Base-by-base conservation (phyloP, 129 eudicot genomes). In the Saposhnikovia divaricata region DNA sequence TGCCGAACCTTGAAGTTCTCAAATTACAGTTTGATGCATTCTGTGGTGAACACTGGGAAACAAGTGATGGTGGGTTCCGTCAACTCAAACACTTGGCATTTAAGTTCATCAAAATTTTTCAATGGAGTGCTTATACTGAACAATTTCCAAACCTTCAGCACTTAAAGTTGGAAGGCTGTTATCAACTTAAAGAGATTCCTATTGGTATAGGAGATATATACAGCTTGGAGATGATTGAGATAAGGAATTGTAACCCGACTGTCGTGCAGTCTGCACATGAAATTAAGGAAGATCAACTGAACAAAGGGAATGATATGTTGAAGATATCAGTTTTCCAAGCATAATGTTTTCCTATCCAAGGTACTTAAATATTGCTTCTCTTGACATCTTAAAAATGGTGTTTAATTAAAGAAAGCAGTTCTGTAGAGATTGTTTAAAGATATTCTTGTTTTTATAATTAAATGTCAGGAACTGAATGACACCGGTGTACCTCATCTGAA, bases 1-100 rank as follows among this genome's bases (percentile, higher is more conserved):
- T 85, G 23, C 82, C 69, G 13, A 78, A 74, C 13, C 85, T 85
- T 50, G 47, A 77, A 25, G 80, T 77, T 73, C 85, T 85, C 43
- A 85, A 85, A 74, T 39, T 81, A 34, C 31, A 45, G 14, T 14
- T 0, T 6, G 6, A 21, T 2, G 75, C 87, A 31, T 85, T 47
- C 75, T n/a, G 1, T 1, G 85, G 85, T 0, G 42, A 74, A 27
- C 37, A 1, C 42, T 85, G 85, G 87, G 80, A 77, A 2, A 73
- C 78, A 21, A 77, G 13, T 23, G 85, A 85, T 19, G 87, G 77
- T 0, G 78, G 75, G 34, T 85, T 85, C 61, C 77, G 14, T 38
- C 4, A 68, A 10, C 81, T 85, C 37, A 72, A 77, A 10, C 75
- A 38, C 63, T 78, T 85, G 85, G 68, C 72, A 25, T 16, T 77